These are phyloP conservation scores for Cystobasidium slooffiae DNA, from an alignment of 1,284 basidiomycete genomes.

Conservation along the genomic window DNA sequence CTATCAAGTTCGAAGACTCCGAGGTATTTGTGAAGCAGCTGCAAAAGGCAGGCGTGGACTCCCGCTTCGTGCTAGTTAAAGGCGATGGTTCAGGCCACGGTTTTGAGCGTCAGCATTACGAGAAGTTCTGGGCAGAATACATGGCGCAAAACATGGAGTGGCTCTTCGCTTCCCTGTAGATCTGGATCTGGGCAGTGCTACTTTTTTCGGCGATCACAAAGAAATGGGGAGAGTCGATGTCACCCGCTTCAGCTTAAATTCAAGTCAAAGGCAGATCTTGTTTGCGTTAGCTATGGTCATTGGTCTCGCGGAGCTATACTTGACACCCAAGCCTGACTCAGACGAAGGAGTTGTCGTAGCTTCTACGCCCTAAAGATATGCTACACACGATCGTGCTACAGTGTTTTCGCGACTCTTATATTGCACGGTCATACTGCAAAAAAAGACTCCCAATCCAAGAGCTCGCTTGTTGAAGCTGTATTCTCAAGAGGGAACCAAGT, in stretches of 20 bases:
- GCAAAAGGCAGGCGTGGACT: not conserved
- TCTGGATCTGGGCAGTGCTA: not conserved
- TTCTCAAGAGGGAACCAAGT: slow-evolving; percentile 4
- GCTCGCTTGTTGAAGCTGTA: not conserved
- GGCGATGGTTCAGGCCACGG: slow-evolving; percentile 15
- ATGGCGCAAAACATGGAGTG: slow-evolving; percentile 10
- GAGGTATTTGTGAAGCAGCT: slow-evolving; percentile 15
- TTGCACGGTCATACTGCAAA: not conserved
- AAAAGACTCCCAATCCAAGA: slow-evolving; percentile 5
- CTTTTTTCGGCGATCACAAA: not conserved
- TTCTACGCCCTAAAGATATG: not conserved
- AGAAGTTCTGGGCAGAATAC: slow-evolving; percentile 13
- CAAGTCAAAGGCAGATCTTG: too few relatives aligned
- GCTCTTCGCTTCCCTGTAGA: slow-evolving; percentile 12
- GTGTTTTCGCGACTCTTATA: not conserved
- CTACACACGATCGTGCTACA: not conserved
- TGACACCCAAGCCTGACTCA: too few relatives aligned
- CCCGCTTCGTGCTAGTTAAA: slow-evolving; percentile 6
- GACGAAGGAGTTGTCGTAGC: too few relatives aligned
- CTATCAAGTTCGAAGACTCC: slow-evolving; percentile 32
- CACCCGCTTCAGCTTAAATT: too few relatives aligned
- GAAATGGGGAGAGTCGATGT: too few relatives aligned
- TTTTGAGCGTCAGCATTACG: slow-evolving; percentile 12
- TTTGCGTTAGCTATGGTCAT: too few relatives aligned
- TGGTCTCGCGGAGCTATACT: too few relatives aligned